Conservation (phyloP, 164 flowering plant species). For the Taxillus chinensis region DNA sequence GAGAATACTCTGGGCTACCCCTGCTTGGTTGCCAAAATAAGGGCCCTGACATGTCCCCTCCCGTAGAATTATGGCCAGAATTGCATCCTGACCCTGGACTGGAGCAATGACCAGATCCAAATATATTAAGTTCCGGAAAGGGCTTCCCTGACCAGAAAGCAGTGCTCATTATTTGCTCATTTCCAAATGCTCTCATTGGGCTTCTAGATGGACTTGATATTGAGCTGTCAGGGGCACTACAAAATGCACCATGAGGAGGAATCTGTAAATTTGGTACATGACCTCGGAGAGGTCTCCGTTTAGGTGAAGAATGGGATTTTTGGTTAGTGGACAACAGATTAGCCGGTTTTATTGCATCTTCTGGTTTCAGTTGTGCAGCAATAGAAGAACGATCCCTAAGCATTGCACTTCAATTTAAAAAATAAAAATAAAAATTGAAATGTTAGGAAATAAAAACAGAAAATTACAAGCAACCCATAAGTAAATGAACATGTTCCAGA, state of each 20-base stretch:
- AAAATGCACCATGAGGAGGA: constrained; percentile 46
- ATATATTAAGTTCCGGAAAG: constrained; percentile 47
- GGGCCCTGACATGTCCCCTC: constrained; percentile 36
- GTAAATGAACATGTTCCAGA: background rate
- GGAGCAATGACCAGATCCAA: constrained; percentile 87
- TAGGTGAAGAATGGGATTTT: constrained; percentile 41
- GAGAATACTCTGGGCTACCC: constrained; percentile 49
- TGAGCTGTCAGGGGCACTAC: constrained; percentile 87
- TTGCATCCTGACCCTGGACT: constrained; percentile 53
- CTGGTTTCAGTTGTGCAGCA: constrained; percentile 23
- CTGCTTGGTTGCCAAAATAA: constrained; percentile 38
- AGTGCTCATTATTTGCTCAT: constrained; percentile 48
- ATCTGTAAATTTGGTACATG: constrained; percentile 57
- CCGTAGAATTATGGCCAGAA: constrained; percentile 36
- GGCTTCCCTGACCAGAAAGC: constrained; percentile 51
- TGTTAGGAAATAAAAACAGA: background rate
- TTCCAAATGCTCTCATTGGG: constrained; percentile 52
- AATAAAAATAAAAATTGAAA: background rate
- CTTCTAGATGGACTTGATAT: constrained; percentile 95
- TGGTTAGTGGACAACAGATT: constrained; percentile 26
- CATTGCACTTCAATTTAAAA: background rate
- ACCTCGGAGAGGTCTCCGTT: constrained; percentile 34
- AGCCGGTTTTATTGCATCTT: constrained; percentile 37
- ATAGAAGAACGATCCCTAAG: constrained; percentile 32
- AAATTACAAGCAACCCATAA: background rate